Base-by-base conservation (phyloP, 805 yeast genomes). In the Sugiyamaella valdiviana region DNA sequence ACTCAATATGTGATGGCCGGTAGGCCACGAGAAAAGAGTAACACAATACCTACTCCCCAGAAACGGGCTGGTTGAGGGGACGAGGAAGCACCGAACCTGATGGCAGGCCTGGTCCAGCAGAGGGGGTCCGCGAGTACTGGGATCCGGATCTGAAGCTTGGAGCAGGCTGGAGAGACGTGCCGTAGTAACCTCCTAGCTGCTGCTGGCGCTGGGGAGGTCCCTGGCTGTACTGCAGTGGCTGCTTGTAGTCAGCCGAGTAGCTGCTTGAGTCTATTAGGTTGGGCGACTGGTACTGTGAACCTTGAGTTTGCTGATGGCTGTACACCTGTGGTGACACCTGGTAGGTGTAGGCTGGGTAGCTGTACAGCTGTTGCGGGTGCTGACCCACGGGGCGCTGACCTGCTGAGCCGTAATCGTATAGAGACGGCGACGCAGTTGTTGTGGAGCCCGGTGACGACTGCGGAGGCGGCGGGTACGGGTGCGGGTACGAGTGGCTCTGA, bases 301-400 rank as follows among this genome's bases (percentile, higher is more conserved):
- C 32, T 26, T 26, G 36, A 10, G 21, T 15, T 12, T 22, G 19
- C 42, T 39, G 42, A 14, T n/a, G 42, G 42, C 19, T 15, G 36
- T 41, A 32, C 19, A 17, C 23, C 10, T 15, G 36, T 5, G 36
- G 22, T 2, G 44, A 32, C 17, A 41, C 44, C 36, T 41, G 44
- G 17, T 41, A 41, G 14, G 44, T 41, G n/a, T 41, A 41, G 6
- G 44, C 36, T 5, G 35, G 29, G 36, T 41, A 41, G 12, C n/a
- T 16, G 19, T 41, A 41, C 36, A 41, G 42, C 23, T 39, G 42
- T 22, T 39, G 42, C 12, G 45, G 36, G 4, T 36, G 39, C 23
- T 32, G 45, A 9, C 23, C 36, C 16, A 22, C 39, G 12, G 16
- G 46, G 17, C 24, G 46, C 39, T 43, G 46, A 5, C 26, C 38